Percentiles rank a stretch among this genome's conserved stretches.
Conservation (phyloP, 2,329 filamentous ascomycete genomes). For the Emergomyces pasteurianus region DNA sequence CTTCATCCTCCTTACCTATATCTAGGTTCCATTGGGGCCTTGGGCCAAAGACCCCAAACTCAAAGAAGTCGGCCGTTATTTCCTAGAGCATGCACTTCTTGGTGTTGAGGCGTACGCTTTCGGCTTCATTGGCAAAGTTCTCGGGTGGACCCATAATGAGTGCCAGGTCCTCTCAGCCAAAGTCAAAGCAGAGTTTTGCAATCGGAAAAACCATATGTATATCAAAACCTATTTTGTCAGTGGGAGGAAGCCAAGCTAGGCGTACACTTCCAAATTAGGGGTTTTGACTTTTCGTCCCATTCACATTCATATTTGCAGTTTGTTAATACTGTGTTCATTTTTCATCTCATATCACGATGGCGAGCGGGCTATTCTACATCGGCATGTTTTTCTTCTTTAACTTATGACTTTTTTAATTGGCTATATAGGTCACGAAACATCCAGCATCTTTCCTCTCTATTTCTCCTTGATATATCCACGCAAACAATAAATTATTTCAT, state of each 20-base stretch:
- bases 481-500: not conserved
- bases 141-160: conserved; percentile 21
- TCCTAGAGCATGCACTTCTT: conserved; percentile 14
- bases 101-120: conserved; percentile 16
- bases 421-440: not conserved
- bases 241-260: not conserved
- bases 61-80: conserved; percentile 36
- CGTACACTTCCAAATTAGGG: not conserved
- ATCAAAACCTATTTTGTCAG: conserved; percentile 1
- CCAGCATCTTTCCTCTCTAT: not conserved
- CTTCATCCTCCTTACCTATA: not conserved
- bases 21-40: conserved; percentile 18
- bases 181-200: conserved; percentile 21
- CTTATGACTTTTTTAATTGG: not conserved
- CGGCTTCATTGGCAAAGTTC: conserved; percentile 18
- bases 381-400: not conserved
- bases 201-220: conserved; percentile 23
- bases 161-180: conserved; percentile 21
- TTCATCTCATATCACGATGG: not conserved
- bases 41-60: conserved; percentile 35
- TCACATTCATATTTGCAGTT: not conserved
- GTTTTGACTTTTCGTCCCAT: not conserved
- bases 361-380: not conserved
- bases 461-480: not conserved
- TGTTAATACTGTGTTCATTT: not conserved